Conservation (phyloP, 495 filamentous ascomycete species). For the Immersiella caudata region DNA sequence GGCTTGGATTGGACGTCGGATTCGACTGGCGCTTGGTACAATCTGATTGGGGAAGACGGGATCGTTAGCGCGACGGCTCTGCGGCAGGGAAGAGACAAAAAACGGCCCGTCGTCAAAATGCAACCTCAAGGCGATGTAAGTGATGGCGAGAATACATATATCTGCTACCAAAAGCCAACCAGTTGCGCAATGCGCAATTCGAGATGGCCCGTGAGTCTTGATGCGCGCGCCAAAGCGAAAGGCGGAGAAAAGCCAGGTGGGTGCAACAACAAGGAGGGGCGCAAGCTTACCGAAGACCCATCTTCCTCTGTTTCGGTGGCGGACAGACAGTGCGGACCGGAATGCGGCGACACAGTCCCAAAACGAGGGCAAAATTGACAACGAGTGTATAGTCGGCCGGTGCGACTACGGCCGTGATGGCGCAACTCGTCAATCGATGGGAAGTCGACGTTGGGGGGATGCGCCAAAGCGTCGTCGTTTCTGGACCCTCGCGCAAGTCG, state of each 20-base stretch:
- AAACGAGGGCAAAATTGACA: conserved; percentile 26
- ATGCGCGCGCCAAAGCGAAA: conserved; percentile 24
- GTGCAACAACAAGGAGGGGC: conserved; percentile 31
- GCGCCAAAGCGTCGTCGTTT: conserved; percentile 33
- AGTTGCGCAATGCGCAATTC: conserved; percentile 15
- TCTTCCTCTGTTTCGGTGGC: conserved; percentile 41
- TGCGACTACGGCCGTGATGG: conserved; percentile 26
- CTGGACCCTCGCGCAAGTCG: conserved; percentile 35
- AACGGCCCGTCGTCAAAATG: not conserved
- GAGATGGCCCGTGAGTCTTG: conserved; percentile 21
- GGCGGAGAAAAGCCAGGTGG: conserved; percentile 27
- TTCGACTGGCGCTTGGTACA: conserved; percentile 58
- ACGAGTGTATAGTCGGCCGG: conserved; percentile 25
- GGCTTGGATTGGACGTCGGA: conserved; percentile 59
- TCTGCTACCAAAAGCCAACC: not conserved
- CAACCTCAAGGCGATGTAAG: conserved; percentile 11
- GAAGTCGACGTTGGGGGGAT: conserved; percentile 31
- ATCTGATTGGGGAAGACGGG: conserved; percentile 39
- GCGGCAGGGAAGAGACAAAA: conserved; percentile 2
- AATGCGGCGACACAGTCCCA: not conserved
- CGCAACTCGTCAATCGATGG: conserved; percentile 36
- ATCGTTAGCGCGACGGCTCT: conserved; percentile 29
- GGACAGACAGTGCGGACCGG: conserved; percentile 10
- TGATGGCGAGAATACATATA: conserved; percentile 13
- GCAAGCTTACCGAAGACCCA: conserved; percentile 77